Percentiles rank a stretch among this genome's conserved stretches.
phyloP scores from a whole-genome alignment of 1,139 yeast genomes.

The Wickerhamomyces sp. region DNA sequence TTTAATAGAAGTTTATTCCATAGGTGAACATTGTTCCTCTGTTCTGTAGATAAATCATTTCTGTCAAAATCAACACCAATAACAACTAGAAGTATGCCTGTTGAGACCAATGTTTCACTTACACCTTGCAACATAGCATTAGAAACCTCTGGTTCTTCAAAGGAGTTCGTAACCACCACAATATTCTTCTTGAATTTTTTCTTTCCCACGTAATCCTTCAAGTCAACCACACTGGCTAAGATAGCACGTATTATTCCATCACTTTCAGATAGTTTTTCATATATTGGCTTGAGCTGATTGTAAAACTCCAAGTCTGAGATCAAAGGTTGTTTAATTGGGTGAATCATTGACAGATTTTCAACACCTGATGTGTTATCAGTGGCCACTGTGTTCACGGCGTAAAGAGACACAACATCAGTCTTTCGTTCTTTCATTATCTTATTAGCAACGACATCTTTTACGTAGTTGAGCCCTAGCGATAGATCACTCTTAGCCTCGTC shows the following conservation, averaged over 20 bases:
- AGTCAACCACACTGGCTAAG: constrained; percentile 14
- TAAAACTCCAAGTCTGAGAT: constrained; percentile 9
- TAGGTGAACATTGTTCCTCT: background rate
- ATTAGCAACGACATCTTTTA: constrained; percentile 38
- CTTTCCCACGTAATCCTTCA: constrained; percentile 17
- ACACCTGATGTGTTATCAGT: constrained; percentile 8
- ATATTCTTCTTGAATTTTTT: constrained; percentile 22
- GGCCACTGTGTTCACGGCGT: constrained; percentile 34
- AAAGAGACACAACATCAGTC: constrained; percentile 49
- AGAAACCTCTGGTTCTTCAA: constrained; percentile 10
- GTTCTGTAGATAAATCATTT: background rate
- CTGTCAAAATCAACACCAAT: constrained; percentile 22
- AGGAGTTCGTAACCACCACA: constrained; percentile 21
- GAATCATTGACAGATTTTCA: constrained; percentile 6
- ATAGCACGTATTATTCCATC: constrained; percentile 18
- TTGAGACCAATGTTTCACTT: background rate
- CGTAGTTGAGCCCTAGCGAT: constrained; percentile 36
- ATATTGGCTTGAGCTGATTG: constrained; percentile 5
- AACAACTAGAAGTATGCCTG: constrained; percentile 12
- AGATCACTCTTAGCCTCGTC: constrained; percentile 29
- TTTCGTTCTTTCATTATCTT: constrained; percentile 47
- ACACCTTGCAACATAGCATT: constrained; percentile 7
- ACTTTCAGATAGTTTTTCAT: constrained; percentile 1
- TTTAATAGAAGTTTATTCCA: constrained; percentile 13
- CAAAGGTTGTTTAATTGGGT: constrained; percentile 12